Evolutionary conservation across 495 filamentous ascomycete species (phyloP).

Genomic region (Aspergillus heteromorphus): DNA sequence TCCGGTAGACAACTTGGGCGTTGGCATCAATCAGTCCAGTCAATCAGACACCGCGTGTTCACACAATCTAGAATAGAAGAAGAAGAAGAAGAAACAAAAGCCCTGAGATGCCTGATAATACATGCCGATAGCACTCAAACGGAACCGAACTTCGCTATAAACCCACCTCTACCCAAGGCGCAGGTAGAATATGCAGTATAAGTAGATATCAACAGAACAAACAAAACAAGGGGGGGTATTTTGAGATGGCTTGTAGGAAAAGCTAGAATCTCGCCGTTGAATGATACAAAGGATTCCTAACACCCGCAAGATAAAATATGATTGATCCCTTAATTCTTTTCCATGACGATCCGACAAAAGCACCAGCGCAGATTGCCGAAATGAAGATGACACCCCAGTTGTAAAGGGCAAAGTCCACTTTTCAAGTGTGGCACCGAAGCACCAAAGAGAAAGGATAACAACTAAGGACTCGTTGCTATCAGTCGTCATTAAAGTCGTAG

Average conservation of each 20-base stretch:
- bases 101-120: background rate
- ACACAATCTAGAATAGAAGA: background rate
- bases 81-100: background rate
- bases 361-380: background rate
- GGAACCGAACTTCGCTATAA: background rate
- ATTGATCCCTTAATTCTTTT: background rate
- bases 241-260: background rate
- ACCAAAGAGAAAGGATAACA: background rate
- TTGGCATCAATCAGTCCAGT: too few relatives aligned
- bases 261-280: background rate
- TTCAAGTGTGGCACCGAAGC: background rate
- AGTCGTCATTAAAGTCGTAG: background rate
- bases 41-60: background rate
- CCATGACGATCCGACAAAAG: too few relatives aligned
- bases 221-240: background rate
- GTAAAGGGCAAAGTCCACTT: background rate
- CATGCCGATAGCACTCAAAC: background rate
- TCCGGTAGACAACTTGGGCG: too few relatives aligned
- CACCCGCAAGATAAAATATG: background rate
- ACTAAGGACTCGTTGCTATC: too few relatives aligned
- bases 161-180: background rate
- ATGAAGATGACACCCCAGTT: background rate
- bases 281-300: background rate
- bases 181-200: background rate
- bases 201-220: background rate